Evolutionary conservation across 176 grass and related monocot species (phyloP), one percentile per base, ranked within the genome.

Genomic region (Dendrocalamus sinicus): DNA sequence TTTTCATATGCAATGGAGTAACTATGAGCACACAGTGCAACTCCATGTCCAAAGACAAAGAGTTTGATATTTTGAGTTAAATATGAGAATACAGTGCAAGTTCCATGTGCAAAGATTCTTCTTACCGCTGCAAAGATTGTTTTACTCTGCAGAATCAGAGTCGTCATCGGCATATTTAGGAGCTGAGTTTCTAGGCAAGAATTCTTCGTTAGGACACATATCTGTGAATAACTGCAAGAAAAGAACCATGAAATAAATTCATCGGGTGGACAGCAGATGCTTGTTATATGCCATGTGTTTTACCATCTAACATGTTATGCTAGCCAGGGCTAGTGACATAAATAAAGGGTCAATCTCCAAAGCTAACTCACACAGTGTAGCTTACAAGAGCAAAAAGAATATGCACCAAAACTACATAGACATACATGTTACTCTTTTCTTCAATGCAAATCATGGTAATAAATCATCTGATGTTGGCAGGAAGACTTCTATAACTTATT

Each of bases 151-250:
- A 28, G 80, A 84, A 86, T 84, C 88, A 67, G 63, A 85, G 72
- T 89, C 86, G 1, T 92, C 89, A 70, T 91, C 88, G 15, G 46
- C 72, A 71, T 94, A 78, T 70, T 84, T 83, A 82, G 88, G 62
- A 87, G 91, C 86, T 28, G 86, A 82, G 39, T 70, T 89, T 77
- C 26, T 88, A 64, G 93, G 90, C 39, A 95, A 86, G 84, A 95
- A 94, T 70, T 98, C 90, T 64, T 95, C 90, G 37, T 89, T 52
- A 53, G 91, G 88, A 87, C 89, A 98, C 59, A 92, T 92, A 81
- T 83, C 79, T 40, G 88, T 10, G 44, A 98, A 98, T 72, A 92
- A 84, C 96, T 98, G 88, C 62, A 86, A 74, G 12, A 71, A 51
- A 86, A 79, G 55, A 57, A 86, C 14, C 59, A 72, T 16, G 54